Base-by-base conservation (phyloP, 164 flowering plant genomes). In the Stephania yunnanensis region DNA sequence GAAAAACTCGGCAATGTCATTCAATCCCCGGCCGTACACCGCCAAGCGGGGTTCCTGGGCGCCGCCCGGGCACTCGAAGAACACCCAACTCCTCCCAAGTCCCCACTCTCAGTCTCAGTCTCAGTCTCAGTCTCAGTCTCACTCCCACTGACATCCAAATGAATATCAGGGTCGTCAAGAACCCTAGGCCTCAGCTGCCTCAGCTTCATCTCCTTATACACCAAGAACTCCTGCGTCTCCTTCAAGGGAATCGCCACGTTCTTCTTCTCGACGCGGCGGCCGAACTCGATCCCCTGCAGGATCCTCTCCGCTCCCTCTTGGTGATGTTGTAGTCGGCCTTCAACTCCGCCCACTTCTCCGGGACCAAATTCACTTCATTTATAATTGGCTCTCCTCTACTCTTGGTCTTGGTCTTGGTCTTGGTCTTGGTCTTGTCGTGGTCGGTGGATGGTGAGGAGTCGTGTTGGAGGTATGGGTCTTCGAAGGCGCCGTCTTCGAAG, bases 1-100 rank as follows among this genome's bases (percentile, higher is more conserved):
- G 71, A 93, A 91, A 72, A 92, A 84, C 78, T 87, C 86, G 0
- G 86, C 46, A 46, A 95, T 84, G 68, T 90, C 94, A 17, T 88
- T 92, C 79, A 95, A 77, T 0, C 88, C 83, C 36, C 85, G 82
- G 5, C 89, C 87, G 76, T 89, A 90, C 52, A 92, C 96, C 0
- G 87, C 91, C 89, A 87, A 74, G 74, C 92, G 88, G 6, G 98
- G 98, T 90, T 88, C 80, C 83, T 90, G 1, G 93, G 91, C 63
- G 71, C 83, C 71, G 88, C 92, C 70, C 99, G 78, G 50, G 78
- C 78, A 74, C 82, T 77, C 25, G 71, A 74, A 72, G 73, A 55
- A 55, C 17, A 55, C 6, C 10, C 12, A 9, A 1, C 9, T 50
- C 15, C 55, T 50, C 17, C 63, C 63, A 10, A 48, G 3, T 19